Evolutionary conservation across 2,329 filamentous ascomycete genomes (phyloP).

Genomic region (Nothomitra cinnamomea): DNA sequence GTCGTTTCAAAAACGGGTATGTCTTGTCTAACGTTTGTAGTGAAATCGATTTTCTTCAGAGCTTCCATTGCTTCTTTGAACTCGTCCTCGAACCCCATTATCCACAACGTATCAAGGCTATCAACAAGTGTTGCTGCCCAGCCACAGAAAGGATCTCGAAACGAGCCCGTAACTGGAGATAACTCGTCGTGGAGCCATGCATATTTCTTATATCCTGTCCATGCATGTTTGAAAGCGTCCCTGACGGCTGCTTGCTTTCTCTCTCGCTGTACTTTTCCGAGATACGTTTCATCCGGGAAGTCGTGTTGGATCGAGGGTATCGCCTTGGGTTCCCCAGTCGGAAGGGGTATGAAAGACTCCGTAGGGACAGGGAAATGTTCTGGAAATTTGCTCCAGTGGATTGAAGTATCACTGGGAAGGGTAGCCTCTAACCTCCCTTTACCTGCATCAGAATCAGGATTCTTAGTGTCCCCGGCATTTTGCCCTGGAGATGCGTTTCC

Average conservation of each 20-base stretch:
- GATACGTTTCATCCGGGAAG: conserved; percentile 48
- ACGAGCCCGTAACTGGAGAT: conserved; percentile 48
- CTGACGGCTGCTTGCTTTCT: conserved; percentile 50
- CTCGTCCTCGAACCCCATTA: conserved; percentile 62
- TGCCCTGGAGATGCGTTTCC: background rate
- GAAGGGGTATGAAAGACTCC: conserved; percentile 56
- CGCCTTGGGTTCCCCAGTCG: conserved; percentile 48
- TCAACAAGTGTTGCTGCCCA: conserved; percentile 85
- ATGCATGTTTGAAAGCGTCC: conserved; percentile 58
- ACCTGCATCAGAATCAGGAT: conserved; percentile 12
- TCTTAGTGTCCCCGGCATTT: background rate
- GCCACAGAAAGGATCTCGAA: conserved; percentile 70
- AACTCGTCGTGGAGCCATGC: conserved; percentile 85
- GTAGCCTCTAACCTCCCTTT: conserved; percentile 19
- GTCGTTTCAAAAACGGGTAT: conserved; percentile 90
- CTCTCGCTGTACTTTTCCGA: conserved; percentile 43
- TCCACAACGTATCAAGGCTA: conserved; percentile 68
- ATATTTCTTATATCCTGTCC: conserved; percentile 62
- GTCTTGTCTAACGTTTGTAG: conserved; percentile 43
- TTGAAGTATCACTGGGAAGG: conserved; percentile 9
- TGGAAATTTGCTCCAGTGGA: conserved; percentile 57
- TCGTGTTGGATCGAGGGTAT: conserved; percentile 63
- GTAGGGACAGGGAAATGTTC: conserved; percentile 64
- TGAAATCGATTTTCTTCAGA: conserved; percentile 67
- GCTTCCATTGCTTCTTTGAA: conserved; percentile 61